phyloP scores from a whole-genome alignment of 2,329 filamentous ascomycete genomes.

The Trichoderma brevicompactum region DNA sequence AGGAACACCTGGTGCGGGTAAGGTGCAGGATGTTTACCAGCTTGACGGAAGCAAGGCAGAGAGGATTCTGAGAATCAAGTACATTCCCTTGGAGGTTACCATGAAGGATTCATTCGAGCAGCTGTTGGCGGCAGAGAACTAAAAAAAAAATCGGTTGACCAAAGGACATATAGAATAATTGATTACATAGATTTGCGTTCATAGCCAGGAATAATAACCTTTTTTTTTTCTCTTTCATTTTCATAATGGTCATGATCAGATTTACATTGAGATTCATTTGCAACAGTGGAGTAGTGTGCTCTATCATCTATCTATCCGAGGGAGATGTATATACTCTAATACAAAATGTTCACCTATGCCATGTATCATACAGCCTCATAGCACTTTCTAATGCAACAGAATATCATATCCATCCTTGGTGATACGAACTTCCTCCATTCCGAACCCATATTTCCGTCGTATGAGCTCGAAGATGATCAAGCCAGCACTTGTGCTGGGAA shows the following conservation, averaged over 20 bases:
- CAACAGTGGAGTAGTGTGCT: not conserved
- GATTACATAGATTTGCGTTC: too few relatives aligned
- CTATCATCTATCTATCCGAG: conserved; percentile 15
- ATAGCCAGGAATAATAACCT: too few relatives aligned
- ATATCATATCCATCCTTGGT: conserved; percentile 74
- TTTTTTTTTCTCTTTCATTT: not conserved
- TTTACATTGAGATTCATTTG: not conserved
- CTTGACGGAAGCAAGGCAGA: conserved; percentile 47
- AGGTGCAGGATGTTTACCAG: conserved; percentile 44
- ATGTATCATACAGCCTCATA: not conserved
- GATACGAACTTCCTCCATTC: conserved; percentile 65
- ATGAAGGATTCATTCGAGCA: conserved; percentile 28
- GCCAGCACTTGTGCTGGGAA: conserved; percentile 76
- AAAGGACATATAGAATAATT: too few relatives aligned
- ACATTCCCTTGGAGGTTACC: conserved; percentile 49
- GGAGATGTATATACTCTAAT: conserved; percentile 23
- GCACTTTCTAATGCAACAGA: conserved; percentile 50
- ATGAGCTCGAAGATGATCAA: conserved; percentile 80
- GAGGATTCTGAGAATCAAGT: conserved; percentile 61
- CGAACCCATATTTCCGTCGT: conserved; percentile 70
- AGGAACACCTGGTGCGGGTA: conserved; percentile 29
- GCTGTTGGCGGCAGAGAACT: not conserved
- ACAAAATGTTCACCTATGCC: not conserved
- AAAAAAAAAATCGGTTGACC: not conserved
- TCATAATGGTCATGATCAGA: not conserved